phyloP scores from a whole-genome alignment of 2,329 filamentous ascomycete species.

The Davidsoniella australis region DNA sequence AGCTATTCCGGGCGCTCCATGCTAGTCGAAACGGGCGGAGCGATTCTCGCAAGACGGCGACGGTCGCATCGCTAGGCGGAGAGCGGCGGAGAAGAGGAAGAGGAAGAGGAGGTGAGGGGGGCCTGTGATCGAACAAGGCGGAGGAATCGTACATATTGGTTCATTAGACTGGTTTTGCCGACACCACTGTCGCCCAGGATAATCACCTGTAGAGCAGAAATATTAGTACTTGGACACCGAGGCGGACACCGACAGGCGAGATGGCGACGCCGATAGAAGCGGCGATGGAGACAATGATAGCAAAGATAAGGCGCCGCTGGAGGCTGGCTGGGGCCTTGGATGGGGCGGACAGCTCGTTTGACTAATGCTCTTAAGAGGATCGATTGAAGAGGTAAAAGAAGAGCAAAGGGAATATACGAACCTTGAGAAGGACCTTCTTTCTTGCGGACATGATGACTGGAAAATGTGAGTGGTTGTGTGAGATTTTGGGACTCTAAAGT shows the following conservation, averaged over 20 bases:
- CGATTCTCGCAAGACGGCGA: neutral
- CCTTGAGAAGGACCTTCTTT: constrained; percentile 87
- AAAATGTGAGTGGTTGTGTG: neutral
- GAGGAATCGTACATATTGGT: constrained; percentile 80
- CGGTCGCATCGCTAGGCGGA: neutral
- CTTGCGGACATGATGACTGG: constrained; percentile 49
- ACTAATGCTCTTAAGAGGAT: no score
- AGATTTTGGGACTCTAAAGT: neutral
- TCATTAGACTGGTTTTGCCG: constrained; percentile 99
- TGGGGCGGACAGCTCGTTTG: no score
- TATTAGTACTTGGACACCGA: no score
- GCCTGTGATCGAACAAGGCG: constrained; percentile 4
- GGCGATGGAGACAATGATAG: no score
- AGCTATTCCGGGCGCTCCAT: neutral
- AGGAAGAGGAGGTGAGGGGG: neutral
- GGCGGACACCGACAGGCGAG: no score
- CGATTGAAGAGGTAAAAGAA: no score
- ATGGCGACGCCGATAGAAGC: constrained; percentile 6
- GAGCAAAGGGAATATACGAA: constrained; percentile 22
- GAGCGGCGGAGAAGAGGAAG: neutral
- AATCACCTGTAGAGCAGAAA: constrained; percentile 52
- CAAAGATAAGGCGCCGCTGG: neutral
- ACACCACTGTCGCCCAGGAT: constrained; percentile 98
- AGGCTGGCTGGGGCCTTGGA: neutral
- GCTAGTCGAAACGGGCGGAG: no score